Conservation (phyloP, 148 eudicot genomes). For the Nepenthes mirabilis region DNA sequence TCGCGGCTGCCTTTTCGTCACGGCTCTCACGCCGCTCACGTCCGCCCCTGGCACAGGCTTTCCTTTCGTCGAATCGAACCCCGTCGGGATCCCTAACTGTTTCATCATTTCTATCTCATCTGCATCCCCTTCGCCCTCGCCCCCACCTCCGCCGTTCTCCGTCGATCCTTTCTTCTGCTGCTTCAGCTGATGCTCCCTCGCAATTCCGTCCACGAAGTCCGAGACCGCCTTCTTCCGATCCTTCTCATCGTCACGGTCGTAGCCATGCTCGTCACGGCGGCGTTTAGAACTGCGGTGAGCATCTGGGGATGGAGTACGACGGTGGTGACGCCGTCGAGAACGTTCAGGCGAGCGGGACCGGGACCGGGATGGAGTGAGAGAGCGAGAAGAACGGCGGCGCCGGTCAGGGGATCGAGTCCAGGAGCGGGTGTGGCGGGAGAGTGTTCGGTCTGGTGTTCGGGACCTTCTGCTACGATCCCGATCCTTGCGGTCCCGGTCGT, state of each 20-base stretch:
- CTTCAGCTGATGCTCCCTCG: slow-evolving; percentile 27
- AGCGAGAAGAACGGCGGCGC: slow-evolving; percentile 17
- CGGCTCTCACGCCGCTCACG: slow-evolving; percentile 73
- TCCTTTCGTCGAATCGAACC: slow-evolving; percentile 91
- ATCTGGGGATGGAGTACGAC: slow-evolving; percentile 37
- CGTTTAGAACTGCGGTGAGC: slow-evolving; percentile 33
- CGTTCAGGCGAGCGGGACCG: slow-evolving; percentile 50
- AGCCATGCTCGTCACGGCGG: slow-evolving; percentile 31
- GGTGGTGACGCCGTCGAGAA: slow-evolving; percentile 24
- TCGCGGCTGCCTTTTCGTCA: slow-evolving; percentile 81
- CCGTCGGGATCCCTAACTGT: slow-evolving; percentile 75
- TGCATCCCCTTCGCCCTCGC: slow-evolving; percentile 22
- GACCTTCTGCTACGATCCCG: slow-evolving; percentile 13
- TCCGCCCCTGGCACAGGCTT: slow-evolving; percentile 78
- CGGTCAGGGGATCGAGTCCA: slow-evolving; percentile 39
- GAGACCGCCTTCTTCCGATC: slow-evolving; percentile 24
- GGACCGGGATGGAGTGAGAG: slow-evolving; percentile 23
- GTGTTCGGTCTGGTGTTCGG: slow-evolving; percentile 25
- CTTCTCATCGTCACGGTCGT: slow-evolving; percentile 24
- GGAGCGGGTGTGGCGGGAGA: slow-evolving; percentile 18
- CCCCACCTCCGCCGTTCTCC: slow-evolving; percentile 11
- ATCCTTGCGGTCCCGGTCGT: slow-evolving; percentile 13
- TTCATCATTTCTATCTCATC: slow-evolving; percentile 96
- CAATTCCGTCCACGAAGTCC: slow-evolving; percentile 48
- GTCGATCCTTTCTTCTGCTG: slow-evolving; percentile 16